Base-by-base conservation (phyloP, 2,329 filamentous ascomycete species). In the Ploettnerulaceae sp. region DNA sequence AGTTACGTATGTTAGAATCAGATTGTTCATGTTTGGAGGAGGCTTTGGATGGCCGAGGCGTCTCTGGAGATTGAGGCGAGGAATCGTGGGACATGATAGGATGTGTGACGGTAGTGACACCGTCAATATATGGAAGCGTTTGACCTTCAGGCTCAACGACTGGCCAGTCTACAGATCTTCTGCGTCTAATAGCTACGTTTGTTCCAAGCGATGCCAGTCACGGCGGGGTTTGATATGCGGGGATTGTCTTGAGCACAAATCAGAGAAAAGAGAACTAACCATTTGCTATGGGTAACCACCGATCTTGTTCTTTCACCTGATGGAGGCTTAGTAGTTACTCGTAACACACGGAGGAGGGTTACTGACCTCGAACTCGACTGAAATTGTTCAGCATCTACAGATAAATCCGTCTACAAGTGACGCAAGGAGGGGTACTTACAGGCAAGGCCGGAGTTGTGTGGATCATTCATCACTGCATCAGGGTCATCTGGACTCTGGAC, bases 251-350 rank as follows among this genome's bases (percentile, higher is more conserved):
- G 58, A 67, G 68, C 72, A 72, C 71, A 75, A 76, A 74, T 74
- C 71, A 73, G 68, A 69, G 46, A 48, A 60, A 42, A 52, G 56
- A 61, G 58, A 71, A 93, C 93, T 80, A 80, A 98, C 93, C 93
- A 89, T 98, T 98, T 74, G 93, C 93, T 80, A 98, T 98, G 68
- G 93, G 93, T 69, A 98, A 81, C 93, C 93, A 98, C 77, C 93
- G 79, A 73, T 98, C 93, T 73, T 98, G 93, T 73, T 98, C 93
- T 78, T 97, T 97, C 41, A 44, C 41, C 41, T 44, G 41, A 36
- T 36, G 28, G 17, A 36, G 41, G 37, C 40, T 49, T 39, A 49
- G 47, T 31, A 45, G 35, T 25, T 24, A 21, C 26, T 18, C 14
- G 41, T 44, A 33, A 51, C 48, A 42, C 33, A 40, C 32, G 18